A percentile compares a stretch with the other conserved stretches of the same genome.
Conservation (phyloP, 163 green algal genomes). For the Chloromonas sp. region DNA sequence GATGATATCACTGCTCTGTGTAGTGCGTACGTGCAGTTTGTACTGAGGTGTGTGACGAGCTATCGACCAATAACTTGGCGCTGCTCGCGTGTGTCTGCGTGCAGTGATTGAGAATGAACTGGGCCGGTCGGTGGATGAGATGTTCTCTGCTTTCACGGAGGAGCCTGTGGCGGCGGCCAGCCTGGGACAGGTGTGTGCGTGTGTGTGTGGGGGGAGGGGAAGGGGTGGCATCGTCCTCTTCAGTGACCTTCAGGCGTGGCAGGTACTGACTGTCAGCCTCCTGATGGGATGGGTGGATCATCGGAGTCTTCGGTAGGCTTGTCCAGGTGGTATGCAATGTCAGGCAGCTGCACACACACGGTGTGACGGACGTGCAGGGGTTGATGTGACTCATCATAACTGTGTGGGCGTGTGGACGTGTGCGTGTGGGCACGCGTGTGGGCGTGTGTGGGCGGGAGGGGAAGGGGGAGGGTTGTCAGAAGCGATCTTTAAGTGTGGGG, state of each 20-base stretch:
- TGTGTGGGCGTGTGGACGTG: no score
- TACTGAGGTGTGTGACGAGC: not conserved
- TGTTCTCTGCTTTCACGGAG: conserved; percentile 74
- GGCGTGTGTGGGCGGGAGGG: not conserved
- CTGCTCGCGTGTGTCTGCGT: not conserved
- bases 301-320: no score
- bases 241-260: not conserved
- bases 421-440: not conserved
- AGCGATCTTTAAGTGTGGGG: no score
- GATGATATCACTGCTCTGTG: not conserved
- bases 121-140: conserved; percentile 53
- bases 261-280: not conserved
- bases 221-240: not conserved
- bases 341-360: no score
- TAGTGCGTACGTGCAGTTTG: not conserved
- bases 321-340: no score
- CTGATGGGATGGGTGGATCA: not conserved
- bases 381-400: no score
- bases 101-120: conserved; percentile 89
- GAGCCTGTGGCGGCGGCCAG: conserved; percentile 83
- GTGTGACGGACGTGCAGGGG: no score
- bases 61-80: not conserved
- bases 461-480: no score
- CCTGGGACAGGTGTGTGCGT: conserved; percentile 74
- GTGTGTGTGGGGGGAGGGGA: not conserved